phyloP scores from a whole-genome alignment of 805 yeast species.

The Kregervanrija pseudodelftensis region DNA sequence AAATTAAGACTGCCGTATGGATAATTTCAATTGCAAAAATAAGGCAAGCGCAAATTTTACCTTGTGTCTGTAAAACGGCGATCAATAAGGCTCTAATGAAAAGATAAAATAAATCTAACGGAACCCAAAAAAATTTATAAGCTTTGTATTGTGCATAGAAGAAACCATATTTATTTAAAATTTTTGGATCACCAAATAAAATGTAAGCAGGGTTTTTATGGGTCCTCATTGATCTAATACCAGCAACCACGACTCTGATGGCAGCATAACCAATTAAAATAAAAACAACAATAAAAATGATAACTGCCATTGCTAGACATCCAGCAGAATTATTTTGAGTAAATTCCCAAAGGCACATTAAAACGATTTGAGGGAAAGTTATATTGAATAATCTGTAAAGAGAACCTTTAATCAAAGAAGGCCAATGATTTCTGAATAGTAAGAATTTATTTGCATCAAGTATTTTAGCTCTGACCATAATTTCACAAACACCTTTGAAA shows the following conservation, averaged over 20 bases:
- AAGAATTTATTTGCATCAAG: slow-evolving; percentile 60
- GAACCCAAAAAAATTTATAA: slow-evolving; percentile 75
- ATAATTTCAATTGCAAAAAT: slow-evolving; percentile 69
- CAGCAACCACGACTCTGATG: slow-evolving; percentile 63
- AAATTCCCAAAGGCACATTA: slow-evolving; percentile 85
- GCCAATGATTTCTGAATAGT: slow-evolving; percentile 80
- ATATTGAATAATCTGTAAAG: slow-evolving; percentile 75
- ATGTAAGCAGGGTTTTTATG: slow-evolving; percentile 90
- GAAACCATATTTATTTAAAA: slow-evolving; percentile 86
- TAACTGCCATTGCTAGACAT: slow-evolving; percentile 68
- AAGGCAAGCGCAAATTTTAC: slow-evolving; percentile 75
- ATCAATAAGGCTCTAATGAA: slow-evolving; percentile 74
- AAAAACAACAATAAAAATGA: slow-evolving; percentile 51
- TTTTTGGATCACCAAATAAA: slow-evolving; percentile 73
- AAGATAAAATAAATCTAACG: slow-evolving; percentile 56
- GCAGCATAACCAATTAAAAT: slow-evolving; percentile 68
- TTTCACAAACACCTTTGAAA: slow-evolving; percentile 67
- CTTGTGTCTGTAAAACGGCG: slow-evolving; percentile 75
- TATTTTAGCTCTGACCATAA: slow-evolving; percentile 47
- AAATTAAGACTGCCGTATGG: slow-evolving; percentile 58
- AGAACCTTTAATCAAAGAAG: slow-evolving; percentile 79
- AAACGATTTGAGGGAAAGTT: slow-evolving; percentile 80
- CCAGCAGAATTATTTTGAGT: slow-evolving; percentile 81
- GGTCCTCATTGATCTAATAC: slow-evolving; percentile 59
- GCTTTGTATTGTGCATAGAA: slow-evolving; percentile 89